Base-by-base conservation (phyloP, 2,329 filamentous ascomycete genomes). In the Aspergillus aculeatus region DNA sequence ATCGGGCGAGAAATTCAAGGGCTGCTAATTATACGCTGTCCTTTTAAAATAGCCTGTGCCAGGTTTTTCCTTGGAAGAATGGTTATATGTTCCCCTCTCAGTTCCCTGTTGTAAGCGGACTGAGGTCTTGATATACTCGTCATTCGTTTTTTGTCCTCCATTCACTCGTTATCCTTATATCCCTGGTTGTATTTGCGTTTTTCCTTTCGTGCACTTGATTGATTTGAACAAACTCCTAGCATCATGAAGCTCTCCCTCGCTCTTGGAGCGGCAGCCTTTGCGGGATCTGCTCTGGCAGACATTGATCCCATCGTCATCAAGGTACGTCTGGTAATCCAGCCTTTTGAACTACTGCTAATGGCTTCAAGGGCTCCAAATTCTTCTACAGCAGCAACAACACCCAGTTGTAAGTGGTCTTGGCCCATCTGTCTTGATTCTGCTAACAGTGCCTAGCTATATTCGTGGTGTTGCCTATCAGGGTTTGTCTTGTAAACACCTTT, bases 401-500 rank as follows among this genome's bases (percentile, higher is more conserved):
- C 23, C 84, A 90, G 80, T 90, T 89, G 64, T 66, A 58, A 11
- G 64, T 54, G 19, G 12, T 14, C 12, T 19, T 16, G 12, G 2
- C 11, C 12, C 5, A 1, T 26, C 51, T 3, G 26, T 11, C 24
- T 32, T 4, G 23, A 6, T 6, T 11, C 23, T 12, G 29, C 63
- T 66, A 29, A 66, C 59, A 7, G 14, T 32, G 14, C n/a, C 16
- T 24, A 66, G 64, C 80, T 96, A 87, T 82, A 91, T 97, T 77
- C 90, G 89, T 78, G 94, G 94, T 79, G 83, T 98, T 69, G 94
- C 94, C 67, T 98, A 98, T 80, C 94, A 98, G 82, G 86, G 63
- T 65, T 54, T 47, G 63, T 56, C 19, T 11, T 26, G 24, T 38
- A 4, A 44, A 6, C 41, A 5, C 19, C 5, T 31, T 26, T 5